These are phyloP conservation scores for Limnomonas spitsbergensis DNA, from an alignment of 139 green algal genomes.

Conservation along the genomic window DNA sequence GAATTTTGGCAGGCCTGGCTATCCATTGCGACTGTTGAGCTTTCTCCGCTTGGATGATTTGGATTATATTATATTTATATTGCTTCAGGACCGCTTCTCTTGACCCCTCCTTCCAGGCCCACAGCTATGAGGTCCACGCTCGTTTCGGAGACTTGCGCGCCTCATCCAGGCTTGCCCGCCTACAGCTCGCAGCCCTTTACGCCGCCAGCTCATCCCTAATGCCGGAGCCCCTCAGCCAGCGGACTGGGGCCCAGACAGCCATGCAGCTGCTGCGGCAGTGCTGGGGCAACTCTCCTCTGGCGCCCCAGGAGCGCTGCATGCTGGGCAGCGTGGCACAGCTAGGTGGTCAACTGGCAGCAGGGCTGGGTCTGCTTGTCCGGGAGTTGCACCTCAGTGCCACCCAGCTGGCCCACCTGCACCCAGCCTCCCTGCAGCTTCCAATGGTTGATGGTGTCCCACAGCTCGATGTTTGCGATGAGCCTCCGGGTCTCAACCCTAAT, in stretches of 20 bases:
- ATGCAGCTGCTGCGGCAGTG: slow-evolving; percentile 47
- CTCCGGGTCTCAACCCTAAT: too few relatives aligned
- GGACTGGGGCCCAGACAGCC: slow-evolving; percentile 46
- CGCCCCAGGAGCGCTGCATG: slow-evolving; percentile 19
- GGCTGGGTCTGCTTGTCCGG: slow-evolving; percentile 27
- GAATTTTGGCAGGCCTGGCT: too few relatives aligned
- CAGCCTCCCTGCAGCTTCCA: background rate
- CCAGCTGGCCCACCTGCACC: slow-evolving; percentile 29
- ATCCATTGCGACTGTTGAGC: too few relatives aligned
- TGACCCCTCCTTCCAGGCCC: too few relatives aligned
- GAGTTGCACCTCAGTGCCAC: slow-evolving; percentile 35
- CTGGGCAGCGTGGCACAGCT: slow-evolving; percentile 15
- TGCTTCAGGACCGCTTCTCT: too few relatives aligned
- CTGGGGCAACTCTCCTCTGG: slow-evolving; percentile 46
- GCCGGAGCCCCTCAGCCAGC: slow-evolving; percentile 38
- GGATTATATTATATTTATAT: too few relatives aligned
- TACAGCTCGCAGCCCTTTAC: slow-evolving; percentile 65
- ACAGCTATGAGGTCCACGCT: slow-evolving; percentile 47
- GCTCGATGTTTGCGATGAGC: too few relatives aligned
- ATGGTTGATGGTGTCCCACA: background rate
- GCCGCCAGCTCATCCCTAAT: slow-evolving; percentile 50
- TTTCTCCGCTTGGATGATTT: too few relatives aligned
- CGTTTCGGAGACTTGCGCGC: slow-evolving; percentile 47
- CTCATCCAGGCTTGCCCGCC: slow-evolving; percentile 23
- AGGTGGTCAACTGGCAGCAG: slow-evolving; percentile 34